Evolutionary conservation across 2,329 filamentous ascomycete species (phyloP), one percentile per base, ranked within the genome.

Genomic region (Fusarium coffeatum): DNA sequence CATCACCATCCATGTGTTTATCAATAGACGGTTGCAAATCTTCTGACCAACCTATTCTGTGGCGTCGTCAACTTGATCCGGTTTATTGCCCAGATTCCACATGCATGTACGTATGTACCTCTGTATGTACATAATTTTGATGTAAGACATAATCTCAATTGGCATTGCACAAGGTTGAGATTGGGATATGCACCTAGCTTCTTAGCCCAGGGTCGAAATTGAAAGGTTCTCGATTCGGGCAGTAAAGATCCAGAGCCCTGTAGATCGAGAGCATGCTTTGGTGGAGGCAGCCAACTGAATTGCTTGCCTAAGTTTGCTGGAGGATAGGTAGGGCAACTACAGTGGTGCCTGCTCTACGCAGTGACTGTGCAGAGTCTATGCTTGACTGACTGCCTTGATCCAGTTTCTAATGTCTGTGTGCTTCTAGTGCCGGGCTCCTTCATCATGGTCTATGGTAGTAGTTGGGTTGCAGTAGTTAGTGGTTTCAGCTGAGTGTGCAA

Each of bases 381-480:
- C 16, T 22, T 45, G 22, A 18, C 42, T 25, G 42, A 22, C 42
- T 45, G 16, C 16, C 23, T 28, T 28, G 54, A 59, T 48, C 55
- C 41, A 66, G 46, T 45, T 54, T 66, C 37, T 66, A n/a, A 28
- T 43, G n/a, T 32, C 9, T 40, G 43, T 47, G 45, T 27, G 25
- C 28, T 51, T 46, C n/a, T 53, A 28, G 23, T 55, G 37, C 40
- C 42, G 10, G 28, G 64, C 30, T 57, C 49, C 49, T 54, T 57
- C 41, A 49, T 53, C 56, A 53, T 51, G 40, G 47, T 49, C 53
- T 27, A 48, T 56, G 48, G 48, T 64, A 45, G 41, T 54, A 63
- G 56, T 25, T 41, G 49, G 45, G 48, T 57, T 59, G 67, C 62
- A 68, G 67, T 69, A 71, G 66, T 47, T 69, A 70, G 67, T 47